Base-by-base conservation (phyloP, 169 alveolate species). In the Cryptosporidium xiaoi region DNA sequence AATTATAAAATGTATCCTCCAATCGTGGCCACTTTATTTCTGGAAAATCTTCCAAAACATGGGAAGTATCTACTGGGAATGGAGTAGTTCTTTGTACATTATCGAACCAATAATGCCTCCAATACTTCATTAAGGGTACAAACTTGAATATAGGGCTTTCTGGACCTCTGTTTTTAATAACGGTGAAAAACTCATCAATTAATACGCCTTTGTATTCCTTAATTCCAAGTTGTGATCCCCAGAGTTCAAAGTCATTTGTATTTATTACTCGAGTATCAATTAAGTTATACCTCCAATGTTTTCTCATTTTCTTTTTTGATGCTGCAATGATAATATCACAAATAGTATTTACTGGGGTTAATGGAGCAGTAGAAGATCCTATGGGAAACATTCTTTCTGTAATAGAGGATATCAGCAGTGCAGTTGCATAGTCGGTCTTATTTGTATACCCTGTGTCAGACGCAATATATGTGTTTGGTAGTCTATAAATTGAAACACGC, bases 351-450 rank as follows among this genome's bases (percentile, higher is more conserved):
- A 90, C 93, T 4, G 94, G 94, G 1, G 94, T 90, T 64, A 91
- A 91, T 6, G 93, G 93, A 16, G 94, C 94, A n/a, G 93, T 77
- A 29, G 94, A 83, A 16, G 93, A 82, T 10, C 94, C 92, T 1
- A 91, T 77, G 16, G 94, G 94, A 77, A 90, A 91, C 13, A 84
- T 66, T 20, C 93, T 93, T 77, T 91, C 94, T 53, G 69, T 83
- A 51, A 91, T 71, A 3, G 94, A 83, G 1, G 92, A 66, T 0
- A 91, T 83, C 90, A 82, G 84, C 46, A 91, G 69, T 34, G 93
- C 92, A 5, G 93, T 84, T 6, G 94, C 94, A 65, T 91, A 91
- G 82, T 91, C 94, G 16, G 92, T 83, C 44, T 82, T 71, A 82
- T 91, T 91, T 27, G 94, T 91, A 71, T 90, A 91, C 18, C 94